phyloP scores from a whole-genome alignment of 352 stramenopile genomes.

The Pythium apleroticum region DNA sequence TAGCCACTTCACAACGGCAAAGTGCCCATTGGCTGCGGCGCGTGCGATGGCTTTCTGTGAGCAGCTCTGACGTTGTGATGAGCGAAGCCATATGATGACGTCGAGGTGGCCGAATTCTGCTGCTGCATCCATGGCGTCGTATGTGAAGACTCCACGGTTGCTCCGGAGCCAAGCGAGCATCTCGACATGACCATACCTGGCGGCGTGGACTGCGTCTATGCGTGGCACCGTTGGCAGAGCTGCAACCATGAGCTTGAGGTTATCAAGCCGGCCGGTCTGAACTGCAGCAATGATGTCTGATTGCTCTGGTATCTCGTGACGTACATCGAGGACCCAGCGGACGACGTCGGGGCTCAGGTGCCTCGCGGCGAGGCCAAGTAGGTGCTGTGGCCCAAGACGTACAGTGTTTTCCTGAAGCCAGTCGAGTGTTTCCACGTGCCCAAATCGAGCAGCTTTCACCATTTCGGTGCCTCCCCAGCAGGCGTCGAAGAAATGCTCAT shows the following conservation, averaged over 20 bases:
- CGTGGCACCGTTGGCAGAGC: no score
- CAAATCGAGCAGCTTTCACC: neutral
- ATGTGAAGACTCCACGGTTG: neutral
- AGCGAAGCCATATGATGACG: neutral
- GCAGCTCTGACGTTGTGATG: no score
- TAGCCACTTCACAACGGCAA: slow-evolving; percentile 4
- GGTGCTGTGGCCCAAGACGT: neutral
- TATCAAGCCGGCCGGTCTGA: neutral
- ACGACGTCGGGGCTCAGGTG: neutral
- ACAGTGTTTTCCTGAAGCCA: slow-evolving; percentile 2
- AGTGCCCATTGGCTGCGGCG: neutral
- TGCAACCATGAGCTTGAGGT: neutral
- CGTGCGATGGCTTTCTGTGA: neutral
- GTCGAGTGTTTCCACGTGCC: neutral
- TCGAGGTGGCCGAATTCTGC: neutral
- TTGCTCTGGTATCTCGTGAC: neutral
- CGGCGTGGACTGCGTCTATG: no score
- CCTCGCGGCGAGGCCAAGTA: neutral
- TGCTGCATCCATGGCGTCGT: neutral
- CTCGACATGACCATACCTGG: neutral
- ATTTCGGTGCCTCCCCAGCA: neutral
- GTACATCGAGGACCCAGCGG: neutral
- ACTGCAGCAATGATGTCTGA: neutral
- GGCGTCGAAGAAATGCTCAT: neutral
- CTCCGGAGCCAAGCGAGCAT: neutral